phyloP scores from a whole-genome alignment of 257 asterid genomes.

The Scutellaria minor region DNA sequence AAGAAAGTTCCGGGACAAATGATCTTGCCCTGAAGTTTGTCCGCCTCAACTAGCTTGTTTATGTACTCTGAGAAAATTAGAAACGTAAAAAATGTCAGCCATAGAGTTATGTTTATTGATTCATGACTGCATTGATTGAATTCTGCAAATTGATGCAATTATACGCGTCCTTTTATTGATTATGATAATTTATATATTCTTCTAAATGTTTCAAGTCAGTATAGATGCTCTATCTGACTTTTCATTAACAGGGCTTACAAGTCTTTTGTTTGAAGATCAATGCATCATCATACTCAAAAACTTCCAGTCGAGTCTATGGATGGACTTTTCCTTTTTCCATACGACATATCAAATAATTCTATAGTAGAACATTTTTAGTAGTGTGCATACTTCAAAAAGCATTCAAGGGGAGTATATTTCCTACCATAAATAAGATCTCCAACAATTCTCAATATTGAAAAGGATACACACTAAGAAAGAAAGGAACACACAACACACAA shows the following conservation, averaged over 20 bases:
- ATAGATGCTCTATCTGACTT: background rate
- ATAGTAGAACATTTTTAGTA: background rate
- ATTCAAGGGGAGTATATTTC: no score
- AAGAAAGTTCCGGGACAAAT: slow-evolving; percentile 78
- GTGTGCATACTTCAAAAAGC: no score
- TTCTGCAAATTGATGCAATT: background rate
- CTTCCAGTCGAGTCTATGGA: background rate
- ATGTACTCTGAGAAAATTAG: slow-evolving; percentile 62
- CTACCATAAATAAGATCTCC: background rate
- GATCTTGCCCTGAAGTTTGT: slow-evolving; percentile 50
- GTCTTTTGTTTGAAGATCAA: background rate
- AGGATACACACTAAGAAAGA: background rate
- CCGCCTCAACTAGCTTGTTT: slow-evolving; percentile 76
- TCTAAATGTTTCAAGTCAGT: background rate
- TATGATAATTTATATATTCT: background rate
- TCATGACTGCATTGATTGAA: background rate
- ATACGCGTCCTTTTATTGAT: no score
- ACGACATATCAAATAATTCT: background rate
- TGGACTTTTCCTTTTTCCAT: background rate
- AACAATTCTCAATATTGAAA: background rate
- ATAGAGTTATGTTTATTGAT: no score
- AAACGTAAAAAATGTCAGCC: background rate
- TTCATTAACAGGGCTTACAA: background rate
- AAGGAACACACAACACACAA: background rate
- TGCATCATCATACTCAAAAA: background rate